phyloP scores from a whole-genome alignment of 805 yeast species.

The Zygoascus flipseniorum region DNA sequence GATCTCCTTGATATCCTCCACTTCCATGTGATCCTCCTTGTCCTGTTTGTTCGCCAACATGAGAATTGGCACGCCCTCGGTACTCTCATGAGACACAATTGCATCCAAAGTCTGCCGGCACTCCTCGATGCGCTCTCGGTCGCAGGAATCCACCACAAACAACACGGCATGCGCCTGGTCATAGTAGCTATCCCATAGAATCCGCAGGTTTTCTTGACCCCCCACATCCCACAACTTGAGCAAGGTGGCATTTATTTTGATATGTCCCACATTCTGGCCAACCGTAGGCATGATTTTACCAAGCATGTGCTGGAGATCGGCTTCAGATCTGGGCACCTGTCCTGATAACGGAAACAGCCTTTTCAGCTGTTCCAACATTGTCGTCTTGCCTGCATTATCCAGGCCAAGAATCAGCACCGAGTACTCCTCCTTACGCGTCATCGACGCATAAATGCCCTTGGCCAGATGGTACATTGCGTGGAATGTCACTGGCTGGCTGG shows the following conservation, averaged over 20 bases:
- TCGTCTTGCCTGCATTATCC: conserved; percentile 95
- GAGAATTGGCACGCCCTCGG: conserved; percentile 76
- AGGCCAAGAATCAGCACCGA: conserved; percentile 77
- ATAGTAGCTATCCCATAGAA: conserved; percentile 84
- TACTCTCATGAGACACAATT: conserved; percentile 49
- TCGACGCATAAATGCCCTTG: conserved; percentile 49
- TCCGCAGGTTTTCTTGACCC: conserved; percentile 79
- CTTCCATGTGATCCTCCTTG: conserved; percentile 57
- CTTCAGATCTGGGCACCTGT: background rate
- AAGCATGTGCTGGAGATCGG: background rate
- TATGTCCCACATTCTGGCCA: conserved; percentile 65
- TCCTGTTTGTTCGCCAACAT: conserved; percentile 97
- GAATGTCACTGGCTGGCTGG: background rate
- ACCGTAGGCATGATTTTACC: conserved; percentile 71
- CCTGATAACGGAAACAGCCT: conserved; percentile 15
- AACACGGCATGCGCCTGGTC: conserved; percentile 82
- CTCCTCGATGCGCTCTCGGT: conserved; percentile 71
- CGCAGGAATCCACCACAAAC: conserved; percentile 88
- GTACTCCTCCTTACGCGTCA: conserved; percentile 57
- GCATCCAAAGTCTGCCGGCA: conserved; percentile 55
- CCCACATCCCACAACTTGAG: conserved; percentile 95
- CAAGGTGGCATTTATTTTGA: conserved; percentile 31
- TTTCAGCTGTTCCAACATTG: conserved; percentile 61
- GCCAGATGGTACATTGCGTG: conserved; percentile 56
- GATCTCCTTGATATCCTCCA: conserved; percentile 73